Conservation (phyloP, 2,329 filamentous ascomycete species). For the Aspergillus uvarum region DNA sequence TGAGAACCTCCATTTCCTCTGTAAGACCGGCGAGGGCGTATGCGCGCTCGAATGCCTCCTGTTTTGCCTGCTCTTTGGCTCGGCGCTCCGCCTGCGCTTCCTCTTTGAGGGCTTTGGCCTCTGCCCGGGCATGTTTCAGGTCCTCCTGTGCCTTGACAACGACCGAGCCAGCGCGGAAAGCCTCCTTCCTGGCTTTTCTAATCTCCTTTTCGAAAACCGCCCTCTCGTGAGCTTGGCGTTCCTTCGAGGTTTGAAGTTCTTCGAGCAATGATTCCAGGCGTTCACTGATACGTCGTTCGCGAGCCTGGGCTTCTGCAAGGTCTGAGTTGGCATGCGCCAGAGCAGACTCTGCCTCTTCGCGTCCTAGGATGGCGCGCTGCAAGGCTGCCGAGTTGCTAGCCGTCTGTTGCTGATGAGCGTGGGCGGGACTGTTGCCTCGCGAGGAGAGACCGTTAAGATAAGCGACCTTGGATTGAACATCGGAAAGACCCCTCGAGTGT, state of each 20-base stretch:
- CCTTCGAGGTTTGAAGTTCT: conserved; percentile 53
- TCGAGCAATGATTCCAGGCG: conserved; percentile 50
- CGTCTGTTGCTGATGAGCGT: conserved; percentile 24
- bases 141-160: conserved; percentile 57
- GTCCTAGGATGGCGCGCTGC: conserved; percentile 46
- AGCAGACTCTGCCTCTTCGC: conserved; percentile 47
- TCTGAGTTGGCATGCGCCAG: conserved; percentile 36
- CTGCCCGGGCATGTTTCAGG: conserved; percentile 42
- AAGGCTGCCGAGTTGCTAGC: conserved; percentile 45
- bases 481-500: conserved; percentile 38
- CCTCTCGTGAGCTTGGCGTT: conserved; percentile 49
- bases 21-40: conserved; percentile 47
- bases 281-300: conserved; percentile 47
- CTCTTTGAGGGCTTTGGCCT: conserved; percentile 53
- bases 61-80: conserved; percentile 46
- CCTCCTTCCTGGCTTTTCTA: conserved; percentile 56
- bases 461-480: conserved; percentile 51
- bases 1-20: conserved; percentile 46
- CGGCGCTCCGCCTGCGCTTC: conserved; percentile 53
- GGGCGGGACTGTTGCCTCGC: conserved; percentile 32
- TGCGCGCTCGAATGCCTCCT: conserved; percentile 50
- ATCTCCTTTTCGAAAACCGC: conserved; percentile 58
- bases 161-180: conserved; percentile 56
- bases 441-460: conserved; percentile 47
- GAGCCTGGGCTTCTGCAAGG: conserved; percentile 43